Base-by-base conservation (phyloP, 345 rosid genomes). In the Euclidium syriacum region DNA sequence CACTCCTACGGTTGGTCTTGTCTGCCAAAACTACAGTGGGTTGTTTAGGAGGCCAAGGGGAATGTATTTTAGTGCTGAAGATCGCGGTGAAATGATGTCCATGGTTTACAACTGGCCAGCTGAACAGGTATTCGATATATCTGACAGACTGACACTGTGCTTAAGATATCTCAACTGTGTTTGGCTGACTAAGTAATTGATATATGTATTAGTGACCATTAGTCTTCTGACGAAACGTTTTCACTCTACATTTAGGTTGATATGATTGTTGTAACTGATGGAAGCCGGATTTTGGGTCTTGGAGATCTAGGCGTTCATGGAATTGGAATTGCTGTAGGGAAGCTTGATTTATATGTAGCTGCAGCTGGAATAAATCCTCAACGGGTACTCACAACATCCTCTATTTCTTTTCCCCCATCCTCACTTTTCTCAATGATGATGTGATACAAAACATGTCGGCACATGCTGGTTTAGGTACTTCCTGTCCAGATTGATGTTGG, bases 401-500 rank as follows among this genome's bases (percentile, higher is more conserved):
- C 11, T 17, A 25, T 43, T 34, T 27, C n/a, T 10, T 6, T 9
- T 10, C 23, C 26, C 2, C 20, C 11, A 1, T 19, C 18, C 7
- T 3, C 32, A 48, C 16, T 34, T 33, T 57, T 57, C 15, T 44
- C 4, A 34, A 25, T 67, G 27, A 11, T 54, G 20, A 63, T 9
- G 25, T 50, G 22, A 46, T 55, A 38, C 10, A 9, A 22, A 75
- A 48, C 38, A 25, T 70, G 19, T 67, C 50, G 4, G n/a, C n/a
- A 23, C 34, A 10, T 71, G 57, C 44, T 62, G 62, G 64, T 52
- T 47, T 77, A 94, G 99, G 99, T 87, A 62, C 96, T 90, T 65
- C 99, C 97, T 69, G 91, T 94, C 67, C 90, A 90, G 99, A 89
- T 94, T 80, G 99, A 94, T 78, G 91, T 94, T 73, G 99, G 97